Evolutionary conservation across 495 filamentous ascomycete genomes (phyloP), one percentile per base, ranked within the genome.

Genomic region (Neurospora intermedia): DNA sequence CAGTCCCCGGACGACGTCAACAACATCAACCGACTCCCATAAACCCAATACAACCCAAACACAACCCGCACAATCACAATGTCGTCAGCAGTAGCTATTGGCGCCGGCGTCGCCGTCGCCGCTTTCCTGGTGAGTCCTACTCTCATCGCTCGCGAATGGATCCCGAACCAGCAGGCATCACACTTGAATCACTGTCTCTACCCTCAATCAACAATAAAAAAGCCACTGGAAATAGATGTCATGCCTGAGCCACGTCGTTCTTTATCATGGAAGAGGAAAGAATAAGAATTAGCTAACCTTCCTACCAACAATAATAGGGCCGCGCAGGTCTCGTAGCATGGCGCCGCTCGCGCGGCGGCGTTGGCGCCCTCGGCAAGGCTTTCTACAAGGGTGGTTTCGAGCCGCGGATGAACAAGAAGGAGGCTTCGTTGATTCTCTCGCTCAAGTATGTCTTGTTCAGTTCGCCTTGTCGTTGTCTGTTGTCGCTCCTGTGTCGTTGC

Each of bases 351-450:
- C 87, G 90, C 74, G 93, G 92, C 78, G 90, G 91, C 77, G 85
- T 91, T 72, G 89, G 89, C 74, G 88, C 88, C n/a, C 81, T 97
- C 72, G 95, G 96, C 74, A 92, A 92, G 81, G 89, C 92, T 41
- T 99, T 92, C 80, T 98, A 97, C 86, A 98, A 97, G 83, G 96
- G 96, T 77, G 96, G 96, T 42, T 99, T 99, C 81, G 96, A 98
- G 85, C 87, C 90, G 48, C 91, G 89, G 77, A 98, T 99, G 94
- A 98, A 89, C 80, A 87, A 91, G 74, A 89, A 91, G 75, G 96
- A 99, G 84, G 96, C 96, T 43, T 85, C 93, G 38, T 83, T 99
- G 79, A 98, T 99, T 71, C 84, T 99, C 70, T 91, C 96, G 77
- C 89, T 98, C 48, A 90, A 89, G 95, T 98, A 90, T 66, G 89